These are phyloP conservation scores for Stentor coeruleus DNA, from an alignment of 73 alveolate species.

Conservation along the genomic window DNA sequence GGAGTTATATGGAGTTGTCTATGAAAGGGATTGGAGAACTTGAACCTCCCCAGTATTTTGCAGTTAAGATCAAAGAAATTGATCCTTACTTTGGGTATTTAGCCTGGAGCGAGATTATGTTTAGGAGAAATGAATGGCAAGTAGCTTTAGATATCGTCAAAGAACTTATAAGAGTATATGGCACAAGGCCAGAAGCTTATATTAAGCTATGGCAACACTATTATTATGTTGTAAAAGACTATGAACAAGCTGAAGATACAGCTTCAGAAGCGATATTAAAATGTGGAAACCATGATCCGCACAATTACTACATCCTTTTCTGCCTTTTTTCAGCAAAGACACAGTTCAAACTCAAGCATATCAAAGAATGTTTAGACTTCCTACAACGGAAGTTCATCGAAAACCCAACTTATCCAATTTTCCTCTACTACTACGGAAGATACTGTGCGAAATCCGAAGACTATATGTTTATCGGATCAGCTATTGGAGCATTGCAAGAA, in stretches of 20 bases:
- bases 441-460: background rate
- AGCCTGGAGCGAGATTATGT: background rate
- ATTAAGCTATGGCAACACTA: background rate
- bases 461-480: conserved; percentile 33
- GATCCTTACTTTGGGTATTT: background rate
- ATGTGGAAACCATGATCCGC: too few species aligned
- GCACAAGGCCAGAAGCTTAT: conserved; percentile 20
- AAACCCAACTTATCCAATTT: conserved; percentile 24
- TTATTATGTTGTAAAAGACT: conserved; percentile 3
- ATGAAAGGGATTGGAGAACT: background rate
- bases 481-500: conserved; percentile 53
- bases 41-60: conserved; percentile 7
- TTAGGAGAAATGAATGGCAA: background rate
- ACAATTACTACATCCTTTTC: background rate
- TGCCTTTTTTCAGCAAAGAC: conserved; percentile 12
- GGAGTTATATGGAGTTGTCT: conserved; percentile 9
- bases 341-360: conserved; percentile 3
- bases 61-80: background rate
- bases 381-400: conserved; percentile 28
- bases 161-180: background rate
- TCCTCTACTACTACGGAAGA: conserved; percentile 27
- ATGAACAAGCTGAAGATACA: background rate
- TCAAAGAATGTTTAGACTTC: conserved; percentile 12
- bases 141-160: background rate
- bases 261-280: background rate